Evolutionary conservation across 345 rosid genomes (phyloP), one percentile per base, ranked within the genome.

Genomic region (Lumnitzera racemosa): DNA sequence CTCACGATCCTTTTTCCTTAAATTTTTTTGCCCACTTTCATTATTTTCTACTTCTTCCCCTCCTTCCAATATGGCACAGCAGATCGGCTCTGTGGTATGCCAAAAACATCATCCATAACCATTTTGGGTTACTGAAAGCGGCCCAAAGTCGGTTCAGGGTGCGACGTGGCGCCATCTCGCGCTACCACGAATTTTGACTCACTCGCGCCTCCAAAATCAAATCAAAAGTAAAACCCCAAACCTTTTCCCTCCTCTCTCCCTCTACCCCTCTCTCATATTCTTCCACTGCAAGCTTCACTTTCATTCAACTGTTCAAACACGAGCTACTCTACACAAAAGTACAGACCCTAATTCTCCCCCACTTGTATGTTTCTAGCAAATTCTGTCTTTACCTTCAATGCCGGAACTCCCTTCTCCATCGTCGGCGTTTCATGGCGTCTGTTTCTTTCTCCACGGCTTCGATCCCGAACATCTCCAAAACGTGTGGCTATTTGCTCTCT

Each of bases 401-500:
- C n/a, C 56, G 74, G 85, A 76, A 12, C 53, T 66, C 20, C 36
- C 64, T 31, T 58, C 67, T 51, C 67, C 78, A 17, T 62, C 87
- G 52, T 77, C 70, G 53, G 55, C 82, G 61, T 88, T 90, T 70
- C 47, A 64, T 27, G 89, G 90, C 66, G 75, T 90, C 61, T 77
- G 83, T 64, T 90, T 94, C 76, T 69, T 74, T 47, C 90, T 90
- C 59, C 65, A 66, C 48, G 95, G 97, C 47, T 80, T 94, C 76
- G 80, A 81, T 54, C 61, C 83, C 61, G 23, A 66, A 70, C 56
- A 46, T 46, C 77, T 54, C 47, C 68, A 57, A 65, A 49, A 77
- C 71, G 97, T 84, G 6, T n/a, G 51, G 15, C 0, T 4, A 52
- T 14, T 15, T 49, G 41, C 47, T 13, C 4, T 48, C 46, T 31